Evolutionary conservation across 2,329 filamentous ascomycete genomes (phyloP).

Genomic region (Tolypocladium nubicola): DNA sequence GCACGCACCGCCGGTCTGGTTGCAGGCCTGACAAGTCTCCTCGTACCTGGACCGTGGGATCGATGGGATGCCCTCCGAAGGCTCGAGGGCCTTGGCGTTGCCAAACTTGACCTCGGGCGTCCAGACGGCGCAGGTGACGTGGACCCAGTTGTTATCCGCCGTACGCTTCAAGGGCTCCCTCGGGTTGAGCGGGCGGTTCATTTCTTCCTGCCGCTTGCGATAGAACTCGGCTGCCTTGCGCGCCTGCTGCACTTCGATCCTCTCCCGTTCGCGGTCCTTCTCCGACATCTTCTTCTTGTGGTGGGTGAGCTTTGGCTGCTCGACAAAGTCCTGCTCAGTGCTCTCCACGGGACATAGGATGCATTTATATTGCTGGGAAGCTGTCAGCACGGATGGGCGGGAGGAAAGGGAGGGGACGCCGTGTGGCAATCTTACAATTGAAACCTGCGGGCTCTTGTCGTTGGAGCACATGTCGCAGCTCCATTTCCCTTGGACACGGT

Average conservation of each 20-base stretch:
- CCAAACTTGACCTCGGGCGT: constrained; percentile 90
- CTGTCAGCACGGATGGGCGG: constrained; percentile 10
- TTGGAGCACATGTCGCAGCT: constrained; percentile 93
- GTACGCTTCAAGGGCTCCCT: constrained; percentile 89
- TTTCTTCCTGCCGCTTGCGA: constrained; percentile 69
- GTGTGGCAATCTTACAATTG: constrained; percentile 53
- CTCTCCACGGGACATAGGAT: constrained; percentile 78
- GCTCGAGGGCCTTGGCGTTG: constrained; percentile 68
- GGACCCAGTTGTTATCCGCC: constrained; percentile 95
- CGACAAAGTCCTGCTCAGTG: constrained; percentile 75
- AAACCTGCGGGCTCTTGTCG: constrained; percentile 82
- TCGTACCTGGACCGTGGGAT: constrained; percentile 66
- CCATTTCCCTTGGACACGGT: constrained; percentile 70
- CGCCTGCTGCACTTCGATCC: constrained; percentile 73
- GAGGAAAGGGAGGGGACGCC: neutral
- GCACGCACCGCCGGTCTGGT: constrained; percentile 64
- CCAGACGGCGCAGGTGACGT: constrained; percentile 87
- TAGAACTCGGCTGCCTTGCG: constrained; percentile 73
- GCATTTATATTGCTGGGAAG: constrained; percentile 66
- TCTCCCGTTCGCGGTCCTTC: constrained; percentile 81
- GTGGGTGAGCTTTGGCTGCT: constrained; percentile 43
- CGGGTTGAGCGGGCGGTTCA: constrained; percentile 72
- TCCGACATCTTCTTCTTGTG: constrained; percentile 82
- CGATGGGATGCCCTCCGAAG: constrained; percentile 81
- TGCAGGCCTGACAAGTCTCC: constrained; percentile 76